These are phyloP conservation scores for Oxytropis ochrocephala DNA, from an alignment of 306 rosid species.

Conservation along the genomic window DNA sequence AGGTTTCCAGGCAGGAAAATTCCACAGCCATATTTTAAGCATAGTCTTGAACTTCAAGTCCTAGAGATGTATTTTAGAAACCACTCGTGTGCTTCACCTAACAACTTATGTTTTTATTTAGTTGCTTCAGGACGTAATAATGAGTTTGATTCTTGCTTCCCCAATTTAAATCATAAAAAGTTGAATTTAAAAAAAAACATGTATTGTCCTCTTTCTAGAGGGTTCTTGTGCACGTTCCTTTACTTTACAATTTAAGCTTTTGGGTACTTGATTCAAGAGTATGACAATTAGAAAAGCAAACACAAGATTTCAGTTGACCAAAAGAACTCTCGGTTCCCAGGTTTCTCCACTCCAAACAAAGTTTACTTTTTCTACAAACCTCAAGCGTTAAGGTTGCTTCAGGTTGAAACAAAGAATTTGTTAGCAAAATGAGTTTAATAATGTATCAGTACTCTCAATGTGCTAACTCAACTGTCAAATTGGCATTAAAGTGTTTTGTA, in stretches of 20 bases:
- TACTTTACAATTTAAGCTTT: not conserved
- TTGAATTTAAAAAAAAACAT: not conserved
- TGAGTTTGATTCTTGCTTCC: not conserved
- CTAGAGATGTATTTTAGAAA: not conserved
- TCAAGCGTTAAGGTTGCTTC: constrained; percentile 2
- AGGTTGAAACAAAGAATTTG: not conserved
- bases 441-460: not conserved
- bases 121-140: not conserved
- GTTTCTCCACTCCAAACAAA: not conserved
- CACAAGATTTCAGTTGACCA: not conserved
- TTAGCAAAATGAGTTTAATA: not conserved
- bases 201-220: not conserved
- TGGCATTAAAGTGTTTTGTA: not conserved
- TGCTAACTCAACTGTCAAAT: not conserved
- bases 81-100: not conserved
- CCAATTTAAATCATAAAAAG: not conserved
- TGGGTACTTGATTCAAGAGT: not conserved
- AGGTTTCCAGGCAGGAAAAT: not conserved
- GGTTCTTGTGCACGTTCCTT: not conserved
- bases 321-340: not conserved
- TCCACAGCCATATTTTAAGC: not conserved
- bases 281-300: not conserved
- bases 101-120: not conserved
- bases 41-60: constrained; percentile 4
- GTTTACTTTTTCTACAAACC: constrained; percentile 1